Base-by-base conservation (phyloP, 2,329 filamentous ascomycete genomes). In the Claviceps arundinis region DNA sequence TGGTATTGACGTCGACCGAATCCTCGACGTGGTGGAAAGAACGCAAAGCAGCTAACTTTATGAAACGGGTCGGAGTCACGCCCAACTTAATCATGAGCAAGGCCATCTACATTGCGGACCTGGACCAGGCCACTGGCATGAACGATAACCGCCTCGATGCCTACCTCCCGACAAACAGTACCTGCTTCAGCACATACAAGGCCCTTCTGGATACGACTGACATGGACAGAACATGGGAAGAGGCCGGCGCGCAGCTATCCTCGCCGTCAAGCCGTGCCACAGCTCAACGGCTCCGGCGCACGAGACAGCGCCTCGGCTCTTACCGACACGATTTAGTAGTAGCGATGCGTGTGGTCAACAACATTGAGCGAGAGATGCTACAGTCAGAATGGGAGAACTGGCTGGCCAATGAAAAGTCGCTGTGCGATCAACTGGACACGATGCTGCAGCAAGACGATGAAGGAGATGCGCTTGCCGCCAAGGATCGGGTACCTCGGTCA, bases 361-460 rank as follows among this genome's bases (percentile, higher is more conserved):
- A 78, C 53, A 82, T 97, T 30, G 93, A 97, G 72, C 77, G 79
- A 54, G 89, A 96, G 66, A 84, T 95, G 65, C 68, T 97, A 51
- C 79, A 82, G 61, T 85, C 85, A 0, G 91, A 96, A 66, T 98
- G 89, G 84, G 90, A 95, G 70, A 87, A 87, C 57, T 98, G 91
- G 90, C 76, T 97, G 34, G 68, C 78, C 3, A 84, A 87, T 58
- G 93, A 98, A 70, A 84, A 82, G 57, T 68, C 74, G 37, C 79
- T 87, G 48, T 98, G 93, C 65, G 80, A 80, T 52, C 78, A 85
- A 62, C 71, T 80, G 5, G 69, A 72, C 26, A 62, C 62, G 37
- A 66, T 76, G 60, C 64, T 85, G 19, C 53, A 61, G 9, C 53
- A 61, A 9, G 50, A 56, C 3, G 62, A 63, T 43, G 56, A 62